Evolutionary conservation across 2,329 filamentous ascomycete species (phyloP), one percentile per base, ranked within the genome.

Genomic region (Nothophoma quercina): DNA sequence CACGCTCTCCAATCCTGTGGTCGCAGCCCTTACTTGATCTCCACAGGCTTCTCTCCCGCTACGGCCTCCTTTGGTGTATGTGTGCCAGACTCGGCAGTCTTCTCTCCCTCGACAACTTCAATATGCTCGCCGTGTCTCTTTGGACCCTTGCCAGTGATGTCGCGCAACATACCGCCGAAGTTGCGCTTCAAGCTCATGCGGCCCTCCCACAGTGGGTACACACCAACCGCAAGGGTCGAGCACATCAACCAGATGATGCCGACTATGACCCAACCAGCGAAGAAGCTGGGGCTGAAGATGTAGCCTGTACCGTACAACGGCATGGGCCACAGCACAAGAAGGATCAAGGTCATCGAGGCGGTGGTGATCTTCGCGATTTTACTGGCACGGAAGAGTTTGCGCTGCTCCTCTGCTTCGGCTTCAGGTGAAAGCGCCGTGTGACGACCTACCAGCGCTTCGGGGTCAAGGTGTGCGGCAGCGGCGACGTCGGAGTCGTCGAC

Each of bases 281-380:
- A 95, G 79, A 95, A 95, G 5, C 79, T 79, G 77, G 89, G 88
- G 70, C 82, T 86, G 76, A 95, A 96, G 52, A 96, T 84, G 70
- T 96, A 96, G 0, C 84, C 84, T 0, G 83, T 82, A 15, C 91
- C 92, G 67, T 95, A 96, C 82, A 96, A 86, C 0, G 92, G 92
- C 83, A 96, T 93, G 0, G 92, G 92, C 91, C 92, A 96, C 13
- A 96, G 82, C 1, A 96, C 80, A 0, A 96, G 78, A 43, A 96
- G 79, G 0, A 85, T 79, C 0, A 96, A 57, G 0, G 90, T 90
- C 77, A 91, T 79, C 53, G 81, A 71, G 1, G 85, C 78, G 1
- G 87, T 89, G 33, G 85, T 72, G 13, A 73, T 75, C 38, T 83
- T 79, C 0, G 85, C 83, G 60, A 85, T 83, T 56, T 77, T 79